These are phyloP conservation scores for Teratosphaeriaceae sp. DNA, from an alignment of 2,329 filamentous ascomycete species.

Conservation along the genomic window DNA sequence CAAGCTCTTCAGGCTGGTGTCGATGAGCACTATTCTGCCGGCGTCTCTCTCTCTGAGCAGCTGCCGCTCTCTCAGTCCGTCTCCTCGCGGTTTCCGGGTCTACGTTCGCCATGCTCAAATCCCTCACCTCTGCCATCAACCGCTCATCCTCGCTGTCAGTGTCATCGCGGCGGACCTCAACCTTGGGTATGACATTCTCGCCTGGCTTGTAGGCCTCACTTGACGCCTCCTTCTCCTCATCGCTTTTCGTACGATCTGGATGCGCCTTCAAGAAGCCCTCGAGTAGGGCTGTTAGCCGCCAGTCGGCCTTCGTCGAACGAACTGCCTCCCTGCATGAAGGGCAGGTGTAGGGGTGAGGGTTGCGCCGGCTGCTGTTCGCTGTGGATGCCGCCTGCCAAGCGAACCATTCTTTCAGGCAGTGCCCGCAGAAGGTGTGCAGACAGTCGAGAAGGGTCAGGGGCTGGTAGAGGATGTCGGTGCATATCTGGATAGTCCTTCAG, in stretches of 20 bases:
- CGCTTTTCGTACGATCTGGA: conserved; percentile 63
- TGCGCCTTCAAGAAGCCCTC: conserved; percentile 82
- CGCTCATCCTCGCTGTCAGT: conserved; percentile 54
- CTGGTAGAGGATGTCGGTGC: conserved; percentile 62
- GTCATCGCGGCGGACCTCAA: conserved; percentile 49
- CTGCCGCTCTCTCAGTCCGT: conserved; percentile 13
- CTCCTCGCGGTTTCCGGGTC: conserved; percentile 29
- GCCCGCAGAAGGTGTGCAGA: conserved; percentile 75
- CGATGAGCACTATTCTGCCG: background rate
- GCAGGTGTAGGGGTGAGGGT: conserved; percentile 66
- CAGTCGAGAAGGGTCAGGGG: conserved; percentile 35
- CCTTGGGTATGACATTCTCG: conserved; percentile 68
- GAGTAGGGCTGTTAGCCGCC: conserved; percentile 79
- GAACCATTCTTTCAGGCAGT: conserved; percentile 96
- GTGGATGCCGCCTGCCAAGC: conserved; percentile 63
- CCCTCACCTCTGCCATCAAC: conserved; percentile 63
- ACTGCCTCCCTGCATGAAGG: conserved; percentile 85
- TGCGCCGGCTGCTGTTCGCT: conserved; percentile 31
- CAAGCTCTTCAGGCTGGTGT: conserved; percentile 4
- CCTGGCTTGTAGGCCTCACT: conserved; percentile 70
- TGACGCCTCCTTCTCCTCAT: conserved; percentile 70
- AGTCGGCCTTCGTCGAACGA: conserved; percentile 81
- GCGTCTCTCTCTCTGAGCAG: conserved; percentile 6
- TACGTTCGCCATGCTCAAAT: conserved; percentile 65
- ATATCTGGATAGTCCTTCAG: conserved; percentile 63